Evolutionary conservation across 2,329 filamentous ascomycete genomes (phyloP).

Genomic region (Ophiostoma fasciatum): DNA sequence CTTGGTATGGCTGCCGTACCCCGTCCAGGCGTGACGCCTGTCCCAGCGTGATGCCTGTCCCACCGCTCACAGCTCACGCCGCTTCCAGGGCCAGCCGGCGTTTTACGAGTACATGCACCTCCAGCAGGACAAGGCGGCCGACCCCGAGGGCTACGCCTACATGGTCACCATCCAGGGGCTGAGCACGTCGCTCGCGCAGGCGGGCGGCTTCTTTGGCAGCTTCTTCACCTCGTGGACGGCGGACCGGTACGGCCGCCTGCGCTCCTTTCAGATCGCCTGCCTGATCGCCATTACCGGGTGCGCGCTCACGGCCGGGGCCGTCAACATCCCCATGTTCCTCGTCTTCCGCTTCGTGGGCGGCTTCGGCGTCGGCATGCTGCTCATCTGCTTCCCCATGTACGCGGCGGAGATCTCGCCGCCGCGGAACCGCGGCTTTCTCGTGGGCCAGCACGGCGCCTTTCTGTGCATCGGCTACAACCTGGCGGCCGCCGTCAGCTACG

Average conservation of each 20-base stretch:
- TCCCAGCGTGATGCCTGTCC: too few species aligned
- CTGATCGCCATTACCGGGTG: conserved; percentile 18
- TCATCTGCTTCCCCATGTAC: conserved; percentile 1
- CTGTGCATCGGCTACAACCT: conserved; percentile 21
- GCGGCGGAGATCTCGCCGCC: conserved; percentile 24
- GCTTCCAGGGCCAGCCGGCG: too few species aligned
- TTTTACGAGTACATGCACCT: too few species aligned
- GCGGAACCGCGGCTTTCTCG: conserved; percentile 2
- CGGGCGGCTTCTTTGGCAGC: too few species aligned
- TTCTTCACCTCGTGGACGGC: neutral
- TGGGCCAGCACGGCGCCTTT: conserved; percentile 15
- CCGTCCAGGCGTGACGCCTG: too few species aligned
- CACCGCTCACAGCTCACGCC: too few species aligned
- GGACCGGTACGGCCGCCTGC: conserved; percentile 20
- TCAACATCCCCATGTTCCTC: conserved; percentile 18
- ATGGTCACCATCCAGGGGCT: too few species aligned
- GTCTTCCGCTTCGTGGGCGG: conserved; percentile 8
- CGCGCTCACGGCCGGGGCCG: conserved; percentile 15
- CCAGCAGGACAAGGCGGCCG: too few species aligned
- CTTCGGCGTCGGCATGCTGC: conserved; percentile 17
- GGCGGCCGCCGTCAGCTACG: conserved; percentile 8
- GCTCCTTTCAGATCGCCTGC: conserved; percentile 19
- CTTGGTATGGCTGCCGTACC: neutral
- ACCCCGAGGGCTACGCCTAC: too few species aligned
- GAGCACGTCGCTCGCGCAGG: too few species aligned